phyloP scores from a whole-genome alignment of 2,329 filamentous ascomycete species.

The Chaetomiaceae sp. region DNA sequence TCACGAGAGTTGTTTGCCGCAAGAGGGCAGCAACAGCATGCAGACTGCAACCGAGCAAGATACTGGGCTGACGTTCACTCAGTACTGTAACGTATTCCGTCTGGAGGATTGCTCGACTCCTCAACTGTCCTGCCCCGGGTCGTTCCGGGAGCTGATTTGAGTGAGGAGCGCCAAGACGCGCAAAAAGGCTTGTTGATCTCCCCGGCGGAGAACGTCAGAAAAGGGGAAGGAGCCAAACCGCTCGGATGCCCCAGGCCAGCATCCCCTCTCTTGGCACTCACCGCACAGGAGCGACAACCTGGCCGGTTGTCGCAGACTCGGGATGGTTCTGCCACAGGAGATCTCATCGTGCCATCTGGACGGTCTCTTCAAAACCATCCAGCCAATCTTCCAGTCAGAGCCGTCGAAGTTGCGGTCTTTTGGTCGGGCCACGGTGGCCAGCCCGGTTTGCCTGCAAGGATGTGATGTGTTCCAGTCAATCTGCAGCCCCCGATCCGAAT shows the following conservation, averaged over 20 bases:
- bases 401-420: too few species aligned
- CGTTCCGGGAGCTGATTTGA: slow-evolving; percentile 6
- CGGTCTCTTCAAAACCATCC: too few species aligned
- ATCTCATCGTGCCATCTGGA: slow-evolving; percentile 8
- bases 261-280: not conserved
- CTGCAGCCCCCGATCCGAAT: slow-evolving; percentile 19
- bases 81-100: too few species aligned
- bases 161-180: slow-evolving; percentile 10
- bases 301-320: not conserved
- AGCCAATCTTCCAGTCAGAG: too few species aligned
- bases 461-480: too few species aligned
- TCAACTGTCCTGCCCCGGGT: too few species aligned
- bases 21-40: not conserved
- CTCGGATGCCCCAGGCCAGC: slow-evolving; percentile 9
- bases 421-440: slow-evolving; percentile 3
- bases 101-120: too few species aligned
- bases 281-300: not conserved
- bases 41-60: too few species aligned
- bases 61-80: too few species aligned
- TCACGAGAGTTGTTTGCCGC: not conserved
- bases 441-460: not conserved
- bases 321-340: slow-evolving; percentile 8
- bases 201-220: not conserved
- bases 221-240: slow-evolving; percentile 5
- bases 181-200: slow-evolving; percentile 16